Base-by-base conservation (phyloP, 805 yeast species). In the Metschnikowia colocasiae region DNA sequence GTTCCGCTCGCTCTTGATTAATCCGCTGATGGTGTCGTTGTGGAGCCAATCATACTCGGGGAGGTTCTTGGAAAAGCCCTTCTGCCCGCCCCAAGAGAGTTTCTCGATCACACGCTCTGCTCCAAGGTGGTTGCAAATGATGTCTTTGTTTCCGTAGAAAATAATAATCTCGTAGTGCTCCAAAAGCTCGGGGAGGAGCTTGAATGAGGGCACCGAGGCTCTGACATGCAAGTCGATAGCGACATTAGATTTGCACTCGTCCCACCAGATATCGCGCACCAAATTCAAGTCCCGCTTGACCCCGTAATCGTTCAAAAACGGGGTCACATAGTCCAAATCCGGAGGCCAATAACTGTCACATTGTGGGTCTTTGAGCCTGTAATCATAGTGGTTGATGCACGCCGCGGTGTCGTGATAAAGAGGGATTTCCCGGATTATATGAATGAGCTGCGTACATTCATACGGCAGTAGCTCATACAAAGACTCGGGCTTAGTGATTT, bases 291-390 rank as follows among this genome's bases (percentile, higher is more conserved):
- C 73, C 20, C 60, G 49, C 59, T 71, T 73, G 6, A 82, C 85
- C 1, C 66, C 68, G 2, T 67, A 64, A 2, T 61, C 50, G 25
- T 72, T 68, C 49, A 86, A 71, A 55, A 82, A 86, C 4, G 75
- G 72, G 0, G 71, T 68, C 15, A 84, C 79, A 25, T 59, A 45
- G 1, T 58, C 65, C 50, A 85, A 69, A 48, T 75, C 83, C 16
- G 76, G 75, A 0, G 99, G 99, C 98, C 98, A 94, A 63, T 85
- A 84, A 79, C 80, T 74, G 5, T 98, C 98, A 67, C 99, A 94
- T 0, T 74, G 87, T 0, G 81, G 65, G 61, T 90, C 97, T 31
- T 67, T 71, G 45, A 85, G 67, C 31, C 85, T 76, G 46, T 80
- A 79, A 62, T 94, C 96, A 62, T 94, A 92, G 77, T 89, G 81